These are phyloP conservation scores for Candida pini DNA, from an alignment of 805 yeast species.

Conservation along the genomic window DNA sequence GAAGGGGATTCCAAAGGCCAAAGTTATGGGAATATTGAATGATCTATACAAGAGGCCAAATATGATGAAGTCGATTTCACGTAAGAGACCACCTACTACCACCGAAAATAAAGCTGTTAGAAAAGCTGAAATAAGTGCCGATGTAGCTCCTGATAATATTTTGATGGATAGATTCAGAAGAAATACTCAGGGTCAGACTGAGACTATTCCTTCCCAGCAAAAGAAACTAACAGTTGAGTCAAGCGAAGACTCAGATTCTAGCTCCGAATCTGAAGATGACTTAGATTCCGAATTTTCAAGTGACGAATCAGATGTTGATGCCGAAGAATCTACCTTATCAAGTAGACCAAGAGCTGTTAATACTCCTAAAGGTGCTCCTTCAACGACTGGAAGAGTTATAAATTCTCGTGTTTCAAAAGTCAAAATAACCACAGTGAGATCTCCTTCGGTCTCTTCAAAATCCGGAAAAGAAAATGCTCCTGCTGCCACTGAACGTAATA, in stretches of 20 bases:
- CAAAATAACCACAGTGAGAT: no score
- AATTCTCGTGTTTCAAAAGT: no score
- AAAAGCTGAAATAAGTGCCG: slow-evolving; percentile 21
- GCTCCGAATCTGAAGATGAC: slow-evolving; percentile 10
- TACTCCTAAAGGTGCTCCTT: slow-evolving; percentile 30
- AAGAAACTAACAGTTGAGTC: slow-evolving; percentile 6
- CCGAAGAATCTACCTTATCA: slow-evolving; percentile 17
- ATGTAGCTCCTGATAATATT: slow-evolving; percentile 19
- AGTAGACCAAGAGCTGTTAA: slow-evolving; percentile 39
- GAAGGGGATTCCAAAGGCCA: slow-evolving; percentile 13
- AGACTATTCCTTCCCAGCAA: neutral
- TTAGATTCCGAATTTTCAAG: slow-evolving; percentile 12
- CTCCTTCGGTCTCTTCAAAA: neutral
- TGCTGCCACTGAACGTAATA: no score
- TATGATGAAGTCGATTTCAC: no score
- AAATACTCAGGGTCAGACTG: slow-evolving; percentile 1
- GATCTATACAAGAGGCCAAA: slow-evolving; percentile 12
- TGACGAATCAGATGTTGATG: slow-evolving; percentile 15
- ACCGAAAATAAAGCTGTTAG: slow-evolving; percentile 20
- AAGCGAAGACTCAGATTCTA: slow-evolving; percentile 5
- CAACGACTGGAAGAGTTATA: neutral
- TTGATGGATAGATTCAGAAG: slow-evolving; percentile 12
- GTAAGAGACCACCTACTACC: slow-evolving; percentile 23
- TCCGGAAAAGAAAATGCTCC: neutral
- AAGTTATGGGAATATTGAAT: slow-evolving; percentile 13